Conservation (phyloP, 192 early-diverging fungal species). For the Linnemannia elongata region DNA sequence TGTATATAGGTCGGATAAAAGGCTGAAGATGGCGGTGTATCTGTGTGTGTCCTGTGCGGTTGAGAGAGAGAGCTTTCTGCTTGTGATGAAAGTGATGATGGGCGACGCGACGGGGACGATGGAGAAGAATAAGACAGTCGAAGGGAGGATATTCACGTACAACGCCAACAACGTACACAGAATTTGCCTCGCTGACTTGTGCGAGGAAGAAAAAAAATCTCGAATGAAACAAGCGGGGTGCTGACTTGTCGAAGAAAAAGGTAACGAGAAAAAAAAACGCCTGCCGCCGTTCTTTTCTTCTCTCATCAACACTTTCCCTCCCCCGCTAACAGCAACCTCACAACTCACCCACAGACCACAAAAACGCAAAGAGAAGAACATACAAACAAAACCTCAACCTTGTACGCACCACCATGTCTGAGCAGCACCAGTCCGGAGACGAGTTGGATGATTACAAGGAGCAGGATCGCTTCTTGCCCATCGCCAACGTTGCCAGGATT, state of each 20-base stretch:
- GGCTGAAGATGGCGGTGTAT: not conserved
- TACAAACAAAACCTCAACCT: not conserved
- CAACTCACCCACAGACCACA: not conserved
- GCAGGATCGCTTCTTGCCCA: slow-evolving; percentile 96
- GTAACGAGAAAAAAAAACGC: slow-evolving; percentile 21
- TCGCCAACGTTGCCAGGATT: slow-evolving; percentile 95
- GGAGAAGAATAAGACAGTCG: not conserved
- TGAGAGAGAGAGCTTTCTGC: not conserved
- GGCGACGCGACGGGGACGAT: not conserved
- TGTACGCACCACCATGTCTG: slow-evolving; percentile 52
- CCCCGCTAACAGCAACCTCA: not conserved
- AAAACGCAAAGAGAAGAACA: not conserved
- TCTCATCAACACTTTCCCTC: not conserved
- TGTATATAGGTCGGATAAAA: not conserved
- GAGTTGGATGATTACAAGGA: slow-evolving; percentile 88
- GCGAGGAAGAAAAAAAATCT: not conserved
- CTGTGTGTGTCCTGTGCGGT: not conserved
- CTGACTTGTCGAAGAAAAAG: not conserved
- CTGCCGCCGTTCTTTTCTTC: not conserved
- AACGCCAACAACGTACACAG: not conserved
- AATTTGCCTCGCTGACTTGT: not conserved
- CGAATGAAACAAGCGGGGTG: not conserved
- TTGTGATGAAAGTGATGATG: slow-evolving; percentile 1
- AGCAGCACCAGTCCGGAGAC: slow-evolving; percentile 67
- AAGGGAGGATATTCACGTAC: not conserved